Evolutionary conservation across 2,329 filamentous ascomycete genomes (phyloP), one percentile per base, ranked within the genome.

Genomic region (Cercospora sp.): DNA sequence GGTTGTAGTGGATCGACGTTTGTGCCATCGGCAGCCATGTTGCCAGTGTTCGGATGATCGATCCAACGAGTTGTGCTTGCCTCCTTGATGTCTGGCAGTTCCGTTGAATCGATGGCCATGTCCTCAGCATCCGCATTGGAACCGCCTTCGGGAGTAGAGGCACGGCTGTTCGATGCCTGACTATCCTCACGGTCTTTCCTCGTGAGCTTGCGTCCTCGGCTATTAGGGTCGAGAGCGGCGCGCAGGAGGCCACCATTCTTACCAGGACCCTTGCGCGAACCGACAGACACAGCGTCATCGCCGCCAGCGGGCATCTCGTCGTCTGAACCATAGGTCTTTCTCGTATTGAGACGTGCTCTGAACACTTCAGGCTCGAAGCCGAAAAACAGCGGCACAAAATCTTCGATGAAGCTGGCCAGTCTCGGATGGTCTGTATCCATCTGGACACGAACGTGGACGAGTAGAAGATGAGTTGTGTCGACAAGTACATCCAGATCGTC

Each of bases 81-180:
- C 77, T 93, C 90, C 68, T 86, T 82, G 51, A 71, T 71, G 2
- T 69, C 70, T 31, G 65, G 68, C 23, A 69, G 63, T 23, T 74
- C 73, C 36, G 70, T 72, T 13, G 69, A 69, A 48, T 77, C 76
- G 31, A 75, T 89, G 5, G 82, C 84, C 82, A 89, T 88, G 36
- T 95, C 92, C 70, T 94, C 91, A 73, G 95, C 92, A 64, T 94
- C 92, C 65, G 87, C 90, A 30, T 87, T 87, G 1, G 91, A 94
- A n/a, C 84, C 87, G 23, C 90, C 87, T 75, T 96, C 94, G 0
- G 95, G 94, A 0, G 94, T 97, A 0, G 91, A 93, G 74, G 95
- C 93, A 75, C 96, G 93, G 81, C 92, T 97, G 13, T 87, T 89
- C 26, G 91, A 90, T 1, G 87, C 87, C n/a, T 87, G 84, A 73